phyloP scores from a whole-genome alignment of 805 yeast species.

The Candida insectalens region DNA sequence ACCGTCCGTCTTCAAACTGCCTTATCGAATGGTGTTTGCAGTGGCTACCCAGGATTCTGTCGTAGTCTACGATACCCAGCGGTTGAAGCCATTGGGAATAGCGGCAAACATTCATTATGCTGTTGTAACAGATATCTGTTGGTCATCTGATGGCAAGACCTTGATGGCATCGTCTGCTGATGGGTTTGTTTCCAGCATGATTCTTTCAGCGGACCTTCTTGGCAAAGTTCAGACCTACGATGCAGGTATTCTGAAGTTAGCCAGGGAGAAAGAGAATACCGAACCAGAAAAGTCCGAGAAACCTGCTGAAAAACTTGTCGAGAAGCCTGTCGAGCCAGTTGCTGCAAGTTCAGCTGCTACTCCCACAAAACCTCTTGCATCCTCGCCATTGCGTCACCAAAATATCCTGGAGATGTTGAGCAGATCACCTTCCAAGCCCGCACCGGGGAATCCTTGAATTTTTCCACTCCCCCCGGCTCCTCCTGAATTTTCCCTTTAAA shows the following conservation, averaged over 20 bases:
- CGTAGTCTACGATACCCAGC: constrained; percentile 71
- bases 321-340: too few species aligned
- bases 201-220: constrained; percentile 41
- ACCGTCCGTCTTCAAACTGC: constrained; percentile 38
- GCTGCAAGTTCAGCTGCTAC: too few species aligned
- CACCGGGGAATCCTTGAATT: too few species aligned
- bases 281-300: too few species aligned
- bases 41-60: constrained; percentile 89
- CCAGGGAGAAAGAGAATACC: not conserved
- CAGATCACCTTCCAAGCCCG: too few species aligned
- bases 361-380: too few species aligned
- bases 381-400: too few species aligned
- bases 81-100: constrained; percentile 56
- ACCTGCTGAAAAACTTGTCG: too few species aligned
- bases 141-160: constrained; percentile 70
- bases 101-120: constrained; percentile 81
- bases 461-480: too few species aligned
- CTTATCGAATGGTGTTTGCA: constrained; percentile 81
- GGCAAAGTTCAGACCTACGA: constrained; percentile 37
- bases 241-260: too few species aligned
- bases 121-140: constrained; percentile 75
- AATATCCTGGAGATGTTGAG: too few species aligned
- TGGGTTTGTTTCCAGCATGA: constrained; percentile 75
- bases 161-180: constrained; percentile 79
- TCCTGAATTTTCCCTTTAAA: too few species aligned